These are phyloP conservation scores for Centella asiatica DNA, from an alignment of 129 eudicot genomes.

Conservation along the genomic window DNA sequence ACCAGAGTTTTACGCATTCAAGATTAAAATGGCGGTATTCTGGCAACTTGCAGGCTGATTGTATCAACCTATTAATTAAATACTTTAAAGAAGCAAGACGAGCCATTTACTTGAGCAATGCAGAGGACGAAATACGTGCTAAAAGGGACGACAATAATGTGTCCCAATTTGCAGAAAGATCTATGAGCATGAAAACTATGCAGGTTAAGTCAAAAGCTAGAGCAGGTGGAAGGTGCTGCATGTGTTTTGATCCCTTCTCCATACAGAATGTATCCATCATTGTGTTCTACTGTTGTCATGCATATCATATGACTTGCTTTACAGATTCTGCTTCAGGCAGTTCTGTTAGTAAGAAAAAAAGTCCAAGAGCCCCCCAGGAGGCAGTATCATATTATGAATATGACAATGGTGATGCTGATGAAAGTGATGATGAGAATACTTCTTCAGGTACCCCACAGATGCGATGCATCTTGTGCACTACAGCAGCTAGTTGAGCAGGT, in stretches of 20 bases:
- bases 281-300: conserved; percentile 89
- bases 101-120: conserved; percentile 68
- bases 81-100: conserved; percentile 95
- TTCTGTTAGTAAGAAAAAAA: conserved; percentile 41
- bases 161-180: conserved; percentile 34
- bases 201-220: conserved; percentile 72
- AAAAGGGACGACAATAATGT: conserved; percentile 37
- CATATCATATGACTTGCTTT: conserved; percentile 77
- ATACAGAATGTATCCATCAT: conserved; percentile 62
- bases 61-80: conserved; percentile 67
- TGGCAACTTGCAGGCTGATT: conserved; percentile 59
- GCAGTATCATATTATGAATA: conserved; percentile 35
- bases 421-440: conserved; percentile 42
- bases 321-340: conserved; percentile 55
- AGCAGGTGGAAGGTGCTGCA: conserved; percentile 82
- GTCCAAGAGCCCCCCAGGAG: conserved; percentile 10
- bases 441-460: conserved; percentile 36
- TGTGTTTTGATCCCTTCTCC: conserved; percentile 83
- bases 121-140: conserved; percentile 61
- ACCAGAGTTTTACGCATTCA: not conserved
- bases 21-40: not conserved
- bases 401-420: conserved; percentile 35
- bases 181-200: conserved; percentile 45
- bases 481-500: conserved; percentile 62
- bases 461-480: conserved; percentile 86